phyloP scores from a whole-genome alignment of 345 rosid species.

The Leavenworthia alabamica region DNA sequence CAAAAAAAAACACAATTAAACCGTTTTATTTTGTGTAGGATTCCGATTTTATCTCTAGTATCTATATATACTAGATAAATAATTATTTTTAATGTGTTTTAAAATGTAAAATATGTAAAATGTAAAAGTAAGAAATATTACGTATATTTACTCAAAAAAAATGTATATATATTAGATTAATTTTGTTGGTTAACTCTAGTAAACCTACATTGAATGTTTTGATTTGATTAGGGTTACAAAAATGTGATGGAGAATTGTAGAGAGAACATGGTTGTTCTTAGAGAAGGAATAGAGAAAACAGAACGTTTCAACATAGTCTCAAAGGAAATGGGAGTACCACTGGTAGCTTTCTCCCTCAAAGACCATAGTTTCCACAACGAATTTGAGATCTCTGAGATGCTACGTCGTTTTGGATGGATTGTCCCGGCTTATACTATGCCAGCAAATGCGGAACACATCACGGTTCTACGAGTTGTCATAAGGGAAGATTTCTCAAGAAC shows the following conservation, averaged over 20 bases:
- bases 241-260: conserved; percentile 90
- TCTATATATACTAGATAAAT: background rate
- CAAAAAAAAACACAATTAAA: no score
- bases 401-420: conserved; percentile 91
- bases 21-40: no score
- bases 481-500: conserved; percentile 93
- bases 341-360: conserved; percentile 84
- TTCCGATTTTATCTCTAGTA: background rate
- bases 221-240: conserved; percentile 49
- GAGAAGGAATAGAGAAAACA: conserved; percentile 62
- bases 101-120: background rate
- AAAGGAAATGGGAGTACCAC: conserved; percentile 76
- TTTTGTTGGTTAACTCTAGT: background rate
- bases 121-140: background rate
- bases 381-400: conserved; percentile 68
- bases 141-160: no score
- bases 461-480: conserved; percentile 83
- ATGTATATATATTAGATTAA: background rate
- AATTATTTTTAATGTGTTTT: background rate
- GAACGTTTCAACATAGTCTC: conserved; percentile 75
- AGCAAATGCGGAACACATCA: conserved; percentile 75
- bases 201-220: background rate
- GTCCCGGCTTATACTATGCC: conserved; percentile 96
- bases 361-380: conserved; percentile 61
- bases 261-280: conserved; percentile 62